Conservation (phyloP, 1,139 yeast genomes). For the Candida smagusa region DNA sequence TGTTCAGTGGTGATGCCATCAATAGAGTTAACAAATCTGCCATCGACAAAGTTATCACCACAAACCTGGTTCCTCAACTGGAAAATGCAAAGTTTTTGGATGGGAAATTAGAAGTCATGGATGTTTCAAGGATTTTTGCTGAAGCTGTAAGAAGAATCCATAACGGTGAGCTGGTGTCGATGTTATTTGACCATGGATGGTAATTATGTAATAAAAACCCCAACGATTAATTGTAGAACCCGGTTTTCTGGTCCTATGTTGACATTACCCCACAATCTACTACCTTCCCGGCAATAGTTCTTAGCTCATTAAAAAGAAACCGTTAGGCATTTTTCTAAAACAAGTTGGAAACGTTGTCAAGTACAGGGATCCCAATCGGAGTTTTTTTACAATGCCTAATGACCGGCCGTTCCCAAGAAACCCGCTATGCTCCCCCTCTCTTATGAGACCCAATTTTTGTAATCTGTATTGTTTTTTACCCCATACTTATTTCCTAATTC, state of each 20-base stretch:
- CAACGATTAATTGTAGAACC: neutral
- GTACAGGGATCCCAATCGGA: too few species aligned
- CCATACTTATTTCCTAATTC: slow-evolving; percentile 6
- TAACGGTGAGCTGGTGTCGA: slow-evolving; percentile 93
- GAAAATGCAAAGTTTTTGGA: slow-evolving; percentile 50
- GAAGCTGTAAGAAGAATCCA: slow-evolving; percentile 95
- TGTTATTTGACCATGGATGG: slow-evolving; percentile 90
- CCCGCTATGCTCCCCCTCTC: slow-evolving; percentile 26
- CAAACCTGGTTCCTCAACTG: slow-evolving; percentile 90
- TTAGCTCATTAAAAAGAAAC: too few species aligned
- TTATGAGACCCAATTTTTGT: too few species aligned
- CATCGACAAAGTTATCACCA: slow-evolving; percentile 82
- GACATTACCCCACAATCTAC: too few species aligned
- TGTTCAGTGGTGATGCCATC: slow-evolving; percentile 89
- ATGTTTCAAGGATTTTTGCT: slow-evolving; percentile 82
- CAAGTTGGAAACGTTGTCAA: too few species aligned
- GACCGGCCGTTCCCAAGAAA: too few species aligned
- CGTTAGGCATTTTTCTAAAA: too few species aligned
- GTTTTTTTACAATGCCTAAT: too few species aligned
- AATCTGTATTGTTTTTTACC: slow-evolving; percentile 13
- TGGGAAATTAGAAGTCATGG: slow-evolving; percentile 73
- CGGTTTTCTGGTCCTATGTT: too few species aligned
- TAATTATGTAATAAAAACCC: slow-evolving; percentile 14
- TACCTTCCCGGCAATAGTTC: too few species aligned
- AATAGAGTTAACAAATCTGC: slow-evolving; percentile 63